Evolutionary conservation across 2,329 filamentous ascomycete genomes (phyloP).

Genomic region (Juglanconis juglandina): DNA sequence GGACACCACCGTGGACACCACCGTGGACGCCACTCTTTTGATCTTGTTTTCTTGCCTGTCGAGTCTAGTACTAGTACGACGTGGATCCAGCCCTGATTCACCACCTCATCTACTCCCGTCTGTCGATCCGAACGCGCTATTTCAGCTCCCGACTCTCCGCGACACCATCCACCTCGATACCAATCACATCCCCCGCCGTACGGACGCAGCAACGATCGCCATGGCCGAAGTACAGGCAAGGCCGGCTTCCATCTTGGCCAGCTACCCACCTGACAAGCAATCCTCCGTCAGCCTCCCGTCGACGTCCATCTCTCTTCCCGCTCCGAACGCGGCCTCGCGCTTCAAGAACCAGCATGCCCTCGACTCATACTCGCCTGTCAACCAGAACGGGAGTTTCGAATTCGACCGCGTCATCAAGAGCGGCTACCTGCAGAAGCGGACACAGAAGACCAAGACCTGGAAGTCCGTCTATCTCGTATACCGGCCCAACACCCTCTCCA

Average conservation of each 20-base stretch:
- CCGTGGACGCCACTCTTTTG: conserved; percentile 3
- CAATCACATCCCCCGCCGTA: neutral
- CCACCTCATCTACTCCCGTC: neutral
- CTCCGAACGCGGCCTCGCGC: conserved; percentile 27
- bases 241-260: conserved; percentile 19
- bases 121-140: neutral
- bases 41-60: conserved; percentile 2
- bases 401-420: conserved; percentile 92
- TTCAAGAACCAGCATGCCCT: conserved; percentile 46
- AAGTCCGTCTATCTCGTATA: conserved; percentile 86
- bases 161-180: neutral
- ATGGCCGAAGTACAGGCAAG: conserved; percentile 27
- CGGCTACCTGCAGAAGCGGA: conserved; percentile 81
- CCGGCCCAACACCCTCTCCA: conserved; percentile 81
- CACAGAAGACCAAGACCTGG: conserved; percentile 94
- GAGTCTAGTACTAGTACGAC: neutral
- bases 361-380: conserved; percentile 78
- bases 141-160: neutral
- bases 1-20: conserved; percentile 3
- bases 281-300: conserved; percentile 18
- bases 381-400: conserved; percentile 92
- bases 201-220: neutral
- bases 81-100: neutral
- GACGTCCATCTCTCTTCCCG: conserved; percentile 25
- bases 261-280: conserved; percentile 18